These are phyloP conservation scores for Exophiala viscosa DNA, from an alignment of 2,329 filamentous ascomycete genomes.

Conservation along the genomic window DNA sequence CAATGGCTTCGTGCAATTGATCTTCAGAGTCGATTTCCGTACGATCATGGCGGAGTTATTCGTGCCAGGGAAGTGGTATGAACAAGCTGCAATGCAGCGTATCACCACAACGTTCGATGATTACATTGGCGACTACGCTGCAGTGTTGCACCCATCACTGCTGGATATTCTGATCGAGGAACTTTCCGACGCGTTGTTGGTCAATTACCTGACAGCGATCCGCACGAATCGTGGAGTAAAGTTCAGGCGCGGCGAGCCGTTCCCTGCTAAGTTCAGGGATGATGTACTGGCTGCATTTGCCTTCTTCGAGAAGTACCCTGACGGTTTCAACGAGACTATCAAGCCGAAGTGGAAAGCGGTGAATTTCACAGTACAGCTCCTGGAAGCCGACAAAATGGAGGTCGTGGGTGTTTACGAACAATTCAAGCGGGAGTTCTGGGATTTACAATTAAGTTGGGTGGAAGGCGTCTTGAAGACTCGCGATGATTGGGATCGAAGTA, in stretches of 20 bases:
- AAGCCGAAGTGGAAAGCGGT: slow-evolving; percentile 92
- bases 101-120: slow-evolving; percentile 95
- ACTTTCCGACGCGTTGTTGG: slow-evolving; percentile 83
- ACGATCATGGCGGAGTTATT: slow-evolving; percentile 84
- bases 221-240: slow-evolving; percentile 80
- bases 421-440: slow-evolving; percentile 88
- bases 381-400: slow-evolving; percentile 68
- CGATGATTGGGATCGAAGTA: slow-evolving; percentile 88
- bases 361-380: slow-evolving; percentile 73
- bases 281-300: slow-evolving; percentile 87
- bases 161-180: slow-evolving; percentile 91
- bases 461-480: slow-evolving; percentile 81
- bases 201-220: slow-evolving; percentile 76
- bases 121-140: slow-evolving; percentile 83
- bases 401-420: slow-evolving; percentile 74
- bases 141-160: slow-evolving; percentile 79
- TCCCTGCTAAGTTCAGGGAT: slow-evolving; percentile 88
- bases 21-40: slow-evolving; percentile 87
- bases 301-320: slow-evolving; percentile 71
- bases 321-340: slow-evolving; percentile 67
- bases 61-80: slow-evolving; percentile 78
- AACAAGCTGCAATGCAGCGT: slow-evolving; percentile 79
- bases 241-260: slow-evolving; percentile 81
- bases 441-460: slow-evolving; percentile 91
- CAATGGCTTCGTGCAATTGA: slow-evolving; percentile 75